Evolutionary conservation across 1,284 basidiomycete genomes (phyloP), one percentile per base, ranked within the genome.

Genomic region (Rhodotorula sp.): DNA sequence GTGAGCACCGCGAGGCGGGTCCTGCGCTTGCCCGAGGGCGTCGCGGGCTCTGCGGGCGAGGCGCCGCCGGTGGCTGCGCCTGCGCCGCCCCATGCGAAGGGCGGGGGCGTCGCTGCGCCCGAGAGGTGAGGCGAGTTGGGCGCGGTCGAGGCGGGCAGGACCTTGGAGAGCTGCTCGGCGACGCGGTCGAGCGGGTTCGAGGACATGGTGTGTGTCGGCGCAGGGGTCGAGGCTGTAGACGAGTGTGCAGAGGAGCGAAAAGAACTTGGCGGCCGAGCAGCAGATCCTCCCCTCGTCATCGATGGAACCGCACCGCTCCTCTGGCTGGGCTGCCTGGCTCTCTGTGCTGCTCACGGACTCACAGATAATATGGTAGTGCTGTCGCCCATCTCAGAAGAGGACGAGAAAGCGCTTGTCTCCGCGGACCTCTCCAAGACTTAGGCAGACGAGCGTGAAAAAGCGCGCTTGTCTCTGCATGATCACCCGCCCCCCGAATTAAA

Each of bases 1-100:
- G 96, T 99, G 79, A 99, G 88, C 65, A 97, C 90, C 10, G 94
- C 95, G 80, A 95, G 86, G 83, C 90, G 90, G 86, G 94, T 91
- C 25, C 64, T 48, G n/a, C 57, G 46, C 62, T 67, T 67, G 66
- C 60, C 59, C 3, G 44, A 41, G 8, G 48, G 62, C 10, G 62
- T 59, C 10, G 5, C 36, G 27, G 46, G 55, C 27, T 39, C 51
- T 46, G 48, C 50, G 19, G 61, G 61, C 37, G 61, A 62, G 36
- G n/a, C 27, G 2, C 36, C 50, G 27, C 50, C 50, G 9, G 48
- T 12, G n/a, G 27, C 57, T 6, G 41, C 22, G 29, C 32, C 29
- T 19, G 21, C 25, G 29, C 27, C 22, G 34, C 59, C 48, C 60
- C 60, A 63, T 29, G 57, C 32, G 51, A 71, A 55, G 19, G 68